Conservation (phyloP, 495 filamentous ascomycete genomes). For the Penicillium canescens region DNA sequence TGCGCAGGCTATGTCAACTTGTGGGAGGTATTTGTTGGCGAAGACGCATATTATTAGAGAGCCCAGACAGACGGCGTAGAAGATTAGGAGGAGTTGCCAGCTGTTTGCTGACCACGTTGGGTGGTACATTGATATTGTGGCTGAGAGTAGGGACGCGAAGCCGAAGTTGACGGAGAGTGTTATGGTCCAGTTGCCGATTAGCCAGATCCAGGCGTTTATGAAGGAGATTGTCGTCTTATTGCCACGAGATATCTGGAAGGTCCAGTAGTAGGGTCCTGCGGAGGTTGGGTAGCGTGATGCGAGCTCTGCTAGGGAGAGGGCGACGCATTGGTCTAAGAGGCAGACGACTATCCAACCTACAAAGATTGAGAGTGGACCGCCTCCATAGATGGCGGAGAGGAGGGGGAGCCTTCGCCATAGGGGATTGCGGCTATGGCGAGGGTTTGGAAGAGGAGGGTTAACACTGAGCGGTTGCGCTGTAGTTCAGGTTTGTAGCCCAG, state of each 20-base stretch:
- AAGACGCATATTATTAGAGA: conserved; percentile 57
- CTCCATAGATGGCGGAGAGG: conserved; percentile 44
- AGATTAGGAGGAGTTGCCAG: conserved; percentile 62
- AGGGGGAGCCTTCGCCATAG: conserved; percentile 48
- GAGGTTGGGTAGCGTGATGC: conserved; percentile 52
- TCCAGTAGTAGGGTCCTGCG: conserved; percentile 54
- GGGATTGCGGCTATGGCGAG: conserved; percentile 47
- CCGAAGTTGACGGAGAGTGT: conserved; percentile 70
- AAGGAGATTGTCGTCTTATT: conserved; percentile 53
- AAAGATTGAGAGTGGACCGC: conserved; percentile 42
- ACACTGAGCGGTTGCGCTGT: conserved; percentile 36
- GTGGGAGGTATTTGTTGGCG: conserved; percentile 55
- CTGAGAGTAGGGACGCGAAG: conserved; percentile 58
- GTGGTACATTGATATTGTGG: conserved; percentile 57
- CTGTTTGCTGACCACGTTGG: conserved; percentile 52
- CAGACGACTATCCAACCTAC: conserved; percentile 44
- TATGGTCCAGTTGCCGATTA: conserved; percentile 70
- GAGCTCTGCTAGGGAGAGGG: conserved; percentile 46
- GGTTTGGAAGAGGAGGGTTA: conserved; percentile 38
- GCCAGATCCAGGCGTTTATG: conserved; percentile 67
- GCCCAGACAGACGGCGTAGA: conserved; percentile 55
- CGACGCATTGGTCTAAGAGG: conserved; percentile 39
- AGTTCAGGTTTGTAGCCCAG: conserved; percentile 42
- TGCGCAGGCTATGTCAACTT: conserved; percentile 53
- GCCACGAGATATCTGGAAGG: conserved; percentile 36